These are phyloP conservation scores for Monilinia aucupariae DNA, from an alignment of 2,329 filamentous ascomycete species.

Conservation along the genomic window DNA sequence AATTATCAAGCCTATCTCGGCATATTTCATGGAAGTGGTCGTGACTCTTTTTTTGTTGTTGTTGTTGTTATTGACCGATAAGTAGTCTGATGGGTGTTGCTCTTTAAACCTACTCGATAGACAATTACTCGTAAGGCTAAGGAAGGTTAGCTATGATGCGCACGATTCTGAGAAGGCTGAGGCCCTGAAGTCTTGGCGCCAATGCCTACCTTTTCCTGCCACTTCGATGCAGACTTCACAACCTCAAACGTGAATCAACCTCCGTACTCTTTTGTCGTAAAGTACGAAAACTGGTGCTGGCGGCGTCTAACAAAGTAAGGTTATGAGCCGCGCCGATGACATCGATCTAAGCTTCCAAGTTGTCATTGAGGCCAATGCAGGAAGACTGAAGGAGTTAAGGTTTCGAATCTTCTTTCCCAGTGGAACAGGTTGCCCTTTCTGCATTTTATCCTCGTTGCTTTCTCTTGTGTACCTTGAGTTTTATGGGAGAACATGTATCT, in stretches of 20 bases:
- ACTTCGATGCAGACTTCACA: not conserved
- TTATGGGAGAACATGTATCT: not conserved
- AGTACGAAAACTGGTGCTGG: not conserved
- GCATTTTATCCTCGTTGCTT: not conserved
- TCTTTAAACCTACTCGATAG: too few species aligned
- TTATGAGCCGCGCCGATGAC: not conserved
- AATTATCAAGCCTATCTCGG: not conserved
- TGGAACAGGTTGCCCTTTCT: conserved; percentile 4
- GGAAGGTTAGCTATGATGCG: too few species aligned
- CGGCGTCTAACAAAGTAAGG: not conserved
- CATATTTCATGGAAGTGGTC: not conserved
- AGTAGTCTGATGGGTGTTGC: too few species aligned
- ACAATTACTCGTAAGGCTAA: too few species aligned
- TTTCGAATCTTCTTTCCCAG: not conserved
- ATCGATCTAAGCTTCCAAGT: too few species aligned
- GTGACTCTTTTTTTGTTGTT: not conserved
- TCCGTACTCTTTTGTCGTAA: not conserved
- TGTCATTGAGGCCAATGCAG: not conserved
- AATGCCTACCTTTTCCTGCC: too few species aligned
- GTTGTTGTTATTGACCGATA: too few species aligned
- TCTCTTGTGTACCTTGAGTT: not conserved
- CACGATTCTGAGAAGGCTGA: too few species aligned
- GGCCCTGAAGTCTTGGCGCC: not conserved
- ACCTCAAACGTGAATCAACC: not conserved
- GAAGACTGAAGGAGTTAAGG: not conserved